phyloP scores from a whole-genome alignment of 129 eudicot genomes.

The Escallonia rubra region DNA sequence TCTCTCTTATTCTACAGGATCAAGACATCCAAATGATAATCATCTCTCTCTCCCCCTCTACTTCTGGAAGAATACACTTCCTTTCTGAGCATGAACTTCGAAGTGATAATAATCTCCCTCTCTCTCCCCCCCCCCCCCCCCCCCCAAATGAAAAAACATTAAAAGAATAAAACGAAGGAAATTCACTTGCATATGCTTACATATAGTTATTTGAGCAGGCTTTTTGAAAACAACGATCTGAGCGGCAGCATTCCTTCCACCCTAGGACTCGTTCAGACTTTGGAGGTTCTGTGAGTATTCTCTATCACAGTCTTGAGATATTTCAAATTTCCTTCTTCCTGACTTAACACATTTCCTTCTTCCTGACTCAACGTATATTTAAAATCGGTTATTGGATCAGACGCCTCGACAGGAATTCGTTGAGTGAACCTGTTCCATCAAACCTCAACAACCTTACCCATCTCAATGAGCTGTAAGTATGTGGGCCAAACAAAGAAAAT shows the following conservation, averaged over 20 bases:
- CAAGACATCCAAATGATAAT: too few relatives aligned
- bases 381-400: conserved; percentile 25
- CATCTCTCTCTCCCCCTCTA: too few relatives aligned
- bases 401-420: conserved; percentile 63
- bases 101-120: too few relatives aligned
- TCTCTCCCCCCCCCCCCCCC: too few relatives aligned
- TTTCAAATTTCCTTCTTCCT: not conserved
- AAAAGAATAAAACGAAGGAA: not conserved
- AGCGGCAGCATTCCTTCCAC: conserved; percentile 66
- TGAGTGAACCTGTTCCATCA: conserved; percentile 62
- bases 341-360: not conserved
- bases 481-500: not conserved
- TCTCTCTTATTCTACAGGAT: too few relatives aligned
- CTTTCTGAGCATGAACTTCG: too few relatives aligned
- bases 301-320: conserved; percentile 7
- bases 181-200: not conserved
- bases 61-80: too few relatives aligned
- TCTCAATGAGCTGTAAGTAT: conserved; percentile 68
- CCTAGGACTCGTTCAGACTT: conserved; percentile 49
- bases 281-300: conserved; percentile 78
- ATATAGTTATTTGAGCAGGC: conserved; percentile 45
- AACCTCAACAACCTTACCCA: conserved; percentile 58
- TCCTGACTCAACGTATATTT: not conserved
- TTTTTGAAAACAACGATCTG: conserved; percentile 67
- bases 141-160: too few relatives aligned